Base-by-base conservation (phyloP, 2,329 filamentous ascomycete genomes). In the Curvularia lunata region DNA sequence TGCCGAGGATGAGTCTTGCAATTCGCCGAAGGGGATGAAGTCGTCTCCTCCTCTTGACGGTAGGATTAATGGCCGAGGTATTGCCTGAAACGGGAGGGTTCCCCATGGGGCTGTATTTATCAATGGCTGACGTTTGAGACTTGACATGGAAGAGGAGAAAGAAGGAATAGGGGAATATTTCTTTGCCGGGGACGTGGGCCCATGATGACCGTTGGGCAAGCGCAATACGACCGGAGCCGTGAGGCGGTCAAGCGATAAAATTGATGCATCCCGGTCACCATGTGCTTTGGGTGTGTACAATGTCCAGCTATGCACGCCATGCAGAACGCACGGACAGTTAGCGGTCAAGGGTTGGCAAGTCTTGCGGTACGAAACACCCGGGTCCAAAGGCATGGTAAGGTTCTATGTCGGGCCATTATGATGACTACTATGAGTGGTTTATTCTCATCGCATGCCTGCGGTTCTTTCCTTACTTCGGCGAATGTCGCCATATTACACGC, bases 201-300 rank as follows among this genome's bases (percentile, higher is more conserved):
- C 43, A 40, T 54, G 54, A 54, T 42, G 48, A 38, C 50, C 43
- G 54, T 57, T 57, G 32, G 52, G 43, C 23, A 48, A 46, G 52
- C 40, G 37, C 37, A 34, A 40, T 28, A 23, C 28, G 18, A 27
- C 40, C 50, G 37, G 49, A 57, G 38, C 43, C 30, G 37, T 43
- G 50, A 57, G 54, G 54, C 54, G 54, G 54, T 54, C 52, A 54
- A 46, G 38, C n/a, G 38, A 32, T 54, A 42, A 57, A 50, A 57
- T 54, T 54, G 54, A 57, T 42, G 43, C 43, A 53, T 53, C 52
- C 49, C 18, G 16, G 50, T 47, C 18, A 48, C 34, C 40, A 48
- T 50, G 47, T 51, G 49, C 49, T 38, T 56, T 37, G 34, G 34
- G 16, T 21, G 16, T 21, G 43, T 32, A 52, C 34, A 37, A 37